Evolutionary conservation across 2,329 filamentous ascomycete genomes (phyloP).

Genomic region (Zymoseptoria passerinii): DNA sequence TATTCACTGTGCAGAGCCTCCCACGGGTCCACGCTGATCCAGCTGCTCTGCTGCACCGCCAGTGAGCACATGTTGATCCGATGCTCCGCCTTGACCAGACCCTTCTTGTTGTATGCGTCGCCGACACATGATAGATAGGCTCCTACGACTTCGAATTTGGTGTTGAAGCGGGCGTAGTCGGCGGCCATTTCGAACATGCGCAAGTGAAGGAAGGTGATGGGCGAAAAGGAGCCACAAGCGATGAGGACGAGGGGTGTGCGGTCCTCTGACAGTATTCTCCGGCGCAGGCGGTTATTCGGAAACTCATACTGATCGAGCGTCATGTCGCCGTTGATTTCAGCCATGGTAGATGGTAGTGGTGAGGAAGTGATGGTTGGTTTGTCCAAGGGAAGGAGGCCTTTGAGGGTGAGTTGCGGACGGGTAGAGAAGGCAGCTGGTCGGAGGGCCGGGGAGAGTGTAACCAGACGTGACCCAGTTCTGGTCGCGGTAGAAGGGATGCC

Average conservation of each 20-base stretch:
- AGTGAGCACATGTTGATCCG: conserved; percentile 80
- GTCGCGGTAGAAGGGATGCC: not conserved
- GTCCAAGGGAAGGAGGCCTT: not conserved
- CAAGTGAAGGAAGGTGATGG: conserved; percentile 57
- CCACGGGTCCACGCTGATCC: conserved; percentile 80
- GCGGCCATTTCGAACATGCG: conserved; percentile 84
- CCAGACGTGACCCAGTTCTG: not conserved
- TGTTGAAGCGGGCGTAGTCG: conserved; percentile 68
- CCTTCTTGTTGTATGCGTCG: conserved; percentile 70
- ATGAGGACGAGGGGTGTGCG: conserved; percentile 59
- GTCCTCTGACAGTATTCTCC: conserved; percentile 46
- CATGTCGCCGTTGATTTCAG: conserved; percentile 22
- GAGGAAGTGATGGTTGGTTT: not conserved
- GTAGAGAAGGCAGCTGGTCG: not conserved
- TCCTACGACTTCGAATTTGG: conserved; percentile 74
- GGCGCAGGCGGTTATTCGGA: conserved; percentile 52
- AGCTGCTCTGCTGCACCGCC: conserved; percentile 66
- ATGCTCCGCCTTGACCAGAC: conserved; percentile 64
- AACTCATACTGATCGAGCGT: conserved; percentile 49
- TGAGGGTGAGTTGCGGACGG: not conserved
- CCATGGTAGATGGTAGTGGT: conserved; percentile 12
- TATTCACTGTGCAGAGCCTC: conserved; percentile 81
- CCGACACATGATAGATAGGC: conserved; percentile 76
- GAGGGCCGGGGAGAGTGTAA: not conserved
- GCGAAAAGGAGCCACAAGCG: conserved; percentile 52